These are phyloP conservation scores for Pisolithus microcarpus DNA, from an alignment of 768 basidiomycete species.

Conservation along the genomic window DNA sequence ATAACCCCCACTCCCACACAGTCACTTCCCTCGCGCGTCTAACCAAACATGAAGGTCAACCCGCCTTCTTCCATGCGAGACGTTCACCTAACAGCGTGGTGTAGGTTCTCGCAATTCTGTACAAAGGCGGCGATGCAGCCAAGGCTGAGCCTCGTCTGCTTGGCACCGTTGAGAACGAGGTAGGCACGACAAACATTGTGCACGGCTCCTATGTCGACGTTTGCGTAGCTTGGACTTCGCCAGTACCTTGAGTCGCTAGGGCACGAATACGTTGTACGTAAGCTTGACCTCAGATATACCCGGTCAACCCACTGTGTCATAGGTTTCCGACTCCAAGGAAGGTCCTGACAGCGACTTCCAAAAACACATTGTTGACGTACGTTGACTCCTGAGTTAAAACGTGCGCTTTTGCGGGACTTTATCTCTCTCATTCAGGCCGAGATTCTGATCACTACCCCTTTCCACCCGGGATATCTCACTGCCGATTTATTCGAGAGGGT, in stretches of 20 bases:
- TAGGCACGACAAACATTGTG: constrained; percentile 17
- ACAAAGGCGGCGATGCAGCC: constrained; percentile 61
- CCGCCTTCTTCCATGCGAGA: not conserved
- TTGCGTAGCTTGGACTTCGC: constrained; percentile 57
- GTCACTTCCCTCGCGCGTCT: not conserved
- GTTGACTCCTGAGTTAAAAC: constrained; percentile 17
- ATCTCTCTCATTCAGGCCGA: constrained; percentile 46
- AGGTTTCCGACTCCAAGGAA: constrained; percentile 80
- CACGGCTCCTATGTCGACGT: not conserved
- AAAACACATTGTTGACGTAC: constrained; percentile 72
- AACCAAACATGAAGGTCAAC: constrained; percentile 38
- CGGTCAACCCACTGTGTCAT: constrained; percentile 1
- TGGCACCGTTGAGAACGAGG: constrained; percentile 77
- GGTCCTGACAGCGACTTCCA: constrained; percentile 76
- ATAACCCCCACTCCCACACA: constrained; percentile 6
- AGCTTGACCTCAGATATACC: not conserved
- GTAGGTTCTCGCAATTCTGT: constrained; percentile 69
- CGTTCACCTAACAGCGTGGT: constrained; percentile 1
- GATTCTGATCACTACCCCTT: constrained; percentile 76
- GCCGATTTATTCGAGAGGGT: constrained; percentile 65
- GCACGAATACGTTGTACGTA: constrained; percentile 64
- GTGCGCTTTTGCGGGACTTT: constrained; percentile 3
- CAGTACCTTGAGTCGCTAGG: constrained; percentile 64
- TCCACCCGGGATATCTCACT: constrained; percentile 83
- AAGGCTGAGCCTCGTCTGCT: constrained; percentile 65